These are phyloP conservation scores for Chlorokybus atmophyticus DNA, from an alignment of 139 green algal genomes.

Conservation along the genomic window DNA sequence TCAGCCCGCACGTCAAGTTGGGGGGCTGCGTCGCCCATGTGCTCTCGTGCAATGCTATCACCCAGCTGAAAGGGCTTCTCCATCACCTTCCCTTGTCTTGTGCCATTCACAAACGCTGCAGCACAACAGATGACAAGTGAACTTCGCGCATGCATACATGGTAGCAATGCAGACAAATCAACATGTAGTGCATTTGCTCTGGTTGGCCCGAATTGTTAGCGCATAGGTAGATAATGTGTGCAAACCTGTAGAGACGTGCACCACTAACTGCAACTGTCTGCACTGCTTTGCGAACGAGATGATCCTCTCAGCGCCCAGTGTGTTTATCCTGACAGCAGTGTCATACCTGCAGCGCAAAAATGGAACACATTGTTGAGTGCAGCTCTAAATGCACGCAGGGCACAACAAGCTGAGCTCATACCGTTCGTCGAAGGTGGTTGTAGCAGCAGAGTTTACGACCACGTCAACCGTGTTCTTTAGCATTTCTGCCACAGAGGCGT, in stretches of 20 bases:
- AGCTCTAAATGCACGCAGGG: neutral
- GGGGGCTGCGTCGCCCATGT: neutral
- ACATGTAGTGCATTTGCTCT: no score
- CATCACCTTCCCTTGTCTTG: conserved; percentile 7
- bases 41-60: conserved; percentile 15
- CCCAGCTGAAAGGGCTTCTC: conserved; percentile 11
- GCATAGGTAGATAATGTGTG: neutral
- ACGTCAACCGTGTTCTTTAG: conserved; percentile 18
- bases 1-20: conserved; percentile 16
- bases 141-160: no score
- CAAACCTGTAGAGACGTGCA: conserved; percentile 27
- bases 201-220: neutral
- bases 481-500: neutral
- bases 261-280: conserved; percentile 12
- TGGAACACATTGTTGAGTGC: neutral
- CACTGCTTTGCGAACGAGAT: conserved; percentile 13
- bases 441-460: conserved; percentile 23
- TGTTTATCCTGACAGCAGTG: conserved; percentile 22
- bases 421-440: conserved; percentile 24
- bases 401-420: neutral
- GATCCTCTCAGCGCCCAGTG: conserved; percentile 3
- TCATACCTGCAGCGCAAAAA: conserved; percentile 19
- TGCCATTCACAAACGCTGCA: conserved; percentile 24
- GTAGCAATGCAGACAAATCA: neutral
- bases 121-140: neutral